Conservation (phyloP, 1,284 basidiomycete genomes). For the Wolfiporia cocos region DNA sequence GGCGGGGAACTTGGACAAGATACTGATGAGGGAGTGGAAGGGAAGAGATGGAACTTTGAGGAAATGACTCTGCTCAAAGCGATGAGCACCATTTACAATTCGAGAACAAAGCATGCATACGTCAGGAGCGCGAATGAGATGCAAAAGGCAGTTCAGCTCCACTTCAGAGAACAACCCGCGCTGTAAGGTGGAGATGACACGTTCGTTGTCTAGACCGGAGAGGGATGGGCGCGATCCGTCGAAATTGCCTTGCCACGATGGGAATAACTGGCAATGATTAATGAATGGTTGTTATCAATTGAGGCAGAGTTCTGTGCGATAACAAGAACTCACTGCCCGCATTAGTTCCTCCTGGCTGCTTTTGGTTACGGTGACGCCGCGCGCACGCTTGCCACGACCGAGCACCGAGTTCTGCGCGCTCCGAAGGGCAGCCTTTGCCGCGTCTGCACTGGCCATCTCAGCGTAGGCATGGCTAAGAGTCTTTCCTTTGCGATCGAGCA, state of each 20-base stretch:
- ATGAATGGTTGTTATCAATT: background rate
- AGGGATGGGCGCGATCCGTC: conserved; percentile 61
- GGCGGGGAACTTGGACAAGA: conserved; percentile 68
- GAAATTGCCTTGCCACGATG: conserved; percentile 73
- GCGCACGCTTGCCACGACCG: conserved; percentile 65
- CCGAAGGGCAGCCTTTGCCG: conserved; percentile 59
- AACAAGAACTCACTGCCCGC: conserved; percentile 49
- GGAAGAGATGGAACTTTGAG: conserved; percentile 76
- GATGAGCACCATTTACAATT: conserved; percentile 2
- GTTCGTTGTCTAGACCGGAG: conserved; percentile 48
- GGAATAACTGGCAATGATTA: conserved; percentile 49
- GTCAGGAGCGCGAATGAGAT: conserved; percentile 69
- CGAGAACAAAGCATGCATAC: conserved; percentile 40
- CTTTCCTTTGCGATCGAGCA: conserved; percentile 74
- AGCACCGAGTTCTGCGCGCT: conserved; percentile 61
- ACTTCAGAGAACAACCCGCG: conserved; percentile 56
- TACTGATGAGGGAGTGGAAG: conserved; percentile 66
- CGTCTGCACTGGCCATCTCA: conserved; percentile 54
- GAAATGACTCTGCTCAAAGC: conserved; percentile 59
- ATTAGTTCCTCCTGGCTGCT: conserved; percentile 74
- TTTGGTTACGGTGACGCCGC: conserved; percentile 75
- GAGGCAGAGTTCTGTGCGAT: background rate
- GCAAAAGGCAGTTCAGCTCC: conserved; percentile 57
- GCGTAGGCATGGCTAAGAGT: conserved; percentile 77
- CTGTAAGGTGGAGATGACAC: conserved; percentile 48